A percentile compares a stretch with the other conserved stretches of the same genome.
phyloP scores from a whole-genome alignment of 164 flowering plant species.

The Paratinospora sagittata region DNA sequence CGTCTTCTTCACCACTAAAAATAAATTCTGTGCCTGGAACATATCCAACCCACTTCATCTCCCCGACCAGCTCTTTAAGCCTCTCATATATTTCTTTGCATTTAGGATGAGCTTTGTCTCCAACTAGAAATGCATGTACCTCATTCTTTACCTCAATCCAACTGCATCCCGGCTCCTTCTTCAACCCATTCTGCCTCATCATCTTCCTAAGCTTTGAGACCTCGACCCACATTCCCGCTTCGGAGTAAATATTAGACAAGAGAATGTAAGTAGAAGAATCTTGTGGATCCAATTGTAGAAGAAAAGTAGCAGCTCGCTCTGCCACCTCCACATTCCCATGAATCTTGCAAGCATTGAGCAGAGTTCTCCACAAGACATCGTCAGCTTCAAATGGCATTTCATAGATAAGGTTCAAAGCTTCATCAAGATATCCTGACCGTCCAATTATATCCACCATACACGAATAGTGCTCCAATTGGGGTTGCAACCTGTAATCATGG shows the following conservation, averaged over 20 bases:
- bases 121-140: constrained; percentile 16
- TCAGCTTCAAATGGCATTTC: constrained; percentile 15
- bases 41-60: constrained; percentile 17
- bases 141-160: constrained; percentile 17
- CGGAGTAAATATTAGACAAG: constrained; percentile 11
- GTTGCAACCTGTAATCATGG: constrained; percentile 3
- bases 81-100: constrained; percentile 10
- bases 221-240: constrained; percentile 15
- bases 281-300: constrained; percentile 12
- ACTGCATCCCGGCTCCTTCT: constrained; percentile 18
- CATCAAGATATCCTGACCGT: constrained; percentile 8
- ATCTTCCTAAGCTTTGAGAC: constrained; percentile 11
- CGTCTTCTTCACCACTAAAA: background rate
- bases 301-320: constrained; percentile 6
- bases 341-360: constrained; percentile 12
- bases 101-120: constrained; percentile 11
- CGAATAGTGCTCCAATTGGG: constrained; percentile 14
- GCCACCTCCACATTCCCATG: constrained; percentile 15
- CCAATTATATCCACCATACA: constrained; percentile 17
- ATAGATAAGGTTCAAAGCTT: constrained; percentile 12
- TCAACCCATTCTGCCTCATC: constrained; percentile 13
- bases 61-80: constrained; percentile 5
- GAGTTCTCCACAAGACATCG: constrained; percentile 12
- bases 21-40: background rate
- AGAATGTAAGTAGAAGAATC: constrained; percentile 11